Base-by-base conservation (phyloP, 108 stramenopile species). In the Epithemia pelagica region DNA sequence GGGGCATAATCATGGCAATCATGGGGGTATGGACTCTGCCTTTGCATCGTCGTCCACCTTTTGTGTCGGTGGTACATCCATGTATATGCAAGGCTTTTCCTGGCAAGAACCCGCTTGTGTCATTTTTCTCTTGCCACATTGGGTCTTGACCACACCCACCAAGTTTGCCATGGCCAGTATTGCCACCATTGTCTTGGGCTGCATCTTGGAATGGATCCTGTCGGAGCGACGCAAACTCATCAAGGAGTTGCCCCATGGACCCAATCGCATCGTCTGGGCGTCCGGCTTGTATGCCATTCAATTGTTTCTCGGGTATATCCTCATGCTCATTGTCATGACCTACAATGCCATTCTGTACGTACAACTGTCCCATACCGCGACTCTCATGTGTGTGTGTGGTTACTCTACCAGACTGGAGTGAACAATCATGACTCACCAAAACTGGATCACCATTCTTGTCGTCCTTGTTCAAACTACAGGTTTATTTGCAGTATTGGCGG, bases 261-360 rank as follows among this genome's bases (percentile, higher is more conserved):
- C 15, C 37, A 15, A 10, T 46, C 82, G 86, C 19, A 63, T 85
- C 33, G 15, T 71, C 27, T 68, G 65, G 30, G 83, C 91, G 37
- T 80, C 83, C n/a, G 30, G 62, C 18, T 68, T 81, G 27, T 91
- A 94, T 67, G 88, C 81, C 1, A 18, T 87, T 28, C 93, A 95
- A 70, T 65, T 90, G 52, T 74, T 84, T n/a, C 69, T 95, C 52
- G 88, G 90, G 52, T 95, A 95, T 63, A 28, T 90, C 22, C 59
- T 89, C 67, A 95, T 95, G 93, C 68, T 95, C 27, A 70, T 88
- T 18, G 68, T 88, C 28, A 95, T 95, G 93, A 95, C 85, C 1
- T 91, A 90, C 59, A 46, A 46, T 46, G 37, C 10, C 5, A 46
- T 15, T 15, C 15, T 46, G 37, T 46, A 46, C 37, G 37, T 46